Conservation (phyloP, 2,329 filamentous ascomycete species). For the Penicillium italicum region DNA sequence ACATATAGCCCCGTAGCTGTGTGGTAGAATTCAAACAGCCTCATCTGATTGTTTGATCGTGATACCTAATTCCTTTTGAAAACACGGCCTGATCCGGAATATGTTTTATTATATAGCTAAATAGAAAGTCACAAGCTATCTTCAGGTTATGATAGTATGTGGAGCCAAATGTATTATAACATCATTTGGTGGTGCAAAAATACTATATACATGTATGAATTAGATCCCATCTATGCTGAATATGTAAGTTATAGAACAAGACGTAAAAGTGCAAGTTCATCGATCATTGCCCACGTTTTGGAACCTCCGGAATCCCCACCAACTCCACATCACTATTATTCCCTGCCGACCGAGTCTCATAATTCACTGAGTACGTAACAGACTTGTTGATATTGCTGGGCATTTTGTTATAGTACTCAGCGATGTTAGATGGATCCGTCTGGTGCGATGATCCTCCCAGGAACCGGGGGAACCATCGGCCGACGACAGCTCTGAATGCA, state of each 20-base stretch:
- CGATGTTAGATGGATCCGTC: constrained; percentile 10
- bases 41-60: not conserved
- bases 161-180: not conserved
- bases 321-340: constrained; percentile 20
- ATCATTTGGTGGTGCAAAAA: not conserved
- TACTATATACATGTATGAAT: not conserved
- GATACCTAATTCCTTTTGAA: not conserved
- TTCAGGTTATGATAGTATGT: not conserved
- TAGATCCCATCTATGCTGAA: too few species aligned
- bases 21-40: not conserved
- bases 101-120: not conserved
- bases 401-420: constrained; percentile 1
- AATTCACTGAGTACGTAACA: constrained; percentile 24
- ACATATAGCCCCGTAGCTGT: too few species aligned
- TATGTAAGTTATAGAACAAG: not conserved
- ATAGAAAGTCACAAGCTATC: not conserved
- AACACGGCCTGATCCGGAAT: not conserved
- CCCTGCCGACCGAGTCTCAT: constrained; percentile 12
- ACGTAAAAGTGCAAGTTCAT: not conserved
- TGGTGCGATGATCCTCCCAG: not conserved
- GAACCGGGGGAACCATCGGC: constrained; percentile 18
- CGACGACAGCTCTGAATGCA: constrained; percentile 23
- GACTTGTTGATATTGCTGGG: constrained; percentile 25
- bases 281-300: not conserved
- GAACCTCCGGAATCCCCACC: constrained; percentile 15